phyloP scores from a whole-genome alignment of 805 yeast species.

The Kregervanrija delftensis region DNA sequence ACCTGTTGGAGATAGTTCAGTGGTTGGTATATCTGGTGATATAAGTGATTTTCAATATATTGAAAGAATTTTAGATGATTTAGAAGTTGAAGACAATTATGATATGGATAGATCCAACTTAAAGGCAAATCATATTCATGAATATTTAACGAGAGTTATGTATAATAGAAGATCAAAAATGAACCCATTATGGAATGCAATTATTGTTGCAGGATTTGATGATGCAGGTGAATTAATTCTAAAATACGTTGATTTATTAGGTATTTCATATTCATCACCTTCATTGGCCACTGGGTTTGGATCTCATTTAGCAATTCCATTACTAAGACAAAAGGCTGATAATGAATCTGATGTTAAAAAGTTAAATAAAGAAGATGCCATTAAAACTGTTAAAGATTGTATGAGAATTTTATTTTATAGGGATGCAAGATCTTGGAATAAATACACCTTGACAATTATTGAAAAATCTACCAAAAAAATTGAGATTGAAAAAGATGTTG shows the following conservation, averaged over 20 bases:
- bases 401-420: slow-evolving; percentile 94
- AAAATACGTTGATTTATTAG: slow-evolving; percentile 83
- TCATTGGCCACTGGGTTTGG: slow-evolving; percentile 96
- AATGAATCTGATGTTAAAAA: slow-evolving; percentile 67
- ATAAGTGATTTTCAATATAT: slow-evolving; percentile 87
- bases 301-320: slow-evolving; percentile 86
- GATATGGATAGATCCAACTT: slow-evolving; percentile 61
- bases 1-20: slow-evolving; percentile 76
- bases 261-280: slow-evolving; percentile 85
- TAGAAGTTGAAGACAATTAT: slow-evolving; percentile 73
- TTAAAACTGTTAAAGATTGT: slow-evolving; percentile 68
- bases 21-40: slow-evolving; percentile 94
- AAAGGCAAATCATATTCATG: slow-evolving; percentile 83
- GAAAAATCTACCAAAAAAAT: slow-evolving; percentile 55
- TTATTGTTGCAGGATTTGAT: slow-evolving; percentile 85
- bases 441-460: slow-evolving; percentile 73
- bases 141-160: slow-evolving; percentile 76
- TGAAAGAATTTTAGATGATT: slow-evolving; percentile 65
- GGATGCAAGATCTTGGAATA: slow-evolving; percentile 90
- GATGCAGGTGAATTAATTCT: slow-evolving; percentile 65
- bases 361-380: slow-evolving; percentile 68
- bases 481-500: slow-evolving; percentile 48
- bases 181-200: slow-evolving; percentile 95
- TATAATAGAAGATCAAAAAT: slow-evolving; percentile 85
- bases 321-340: slow-evolving; percentile 79